phyloP scores from a whole-genome alignment of 2,329 filamentous ascomycete species.

The Nakataea oryzae region DNA sequence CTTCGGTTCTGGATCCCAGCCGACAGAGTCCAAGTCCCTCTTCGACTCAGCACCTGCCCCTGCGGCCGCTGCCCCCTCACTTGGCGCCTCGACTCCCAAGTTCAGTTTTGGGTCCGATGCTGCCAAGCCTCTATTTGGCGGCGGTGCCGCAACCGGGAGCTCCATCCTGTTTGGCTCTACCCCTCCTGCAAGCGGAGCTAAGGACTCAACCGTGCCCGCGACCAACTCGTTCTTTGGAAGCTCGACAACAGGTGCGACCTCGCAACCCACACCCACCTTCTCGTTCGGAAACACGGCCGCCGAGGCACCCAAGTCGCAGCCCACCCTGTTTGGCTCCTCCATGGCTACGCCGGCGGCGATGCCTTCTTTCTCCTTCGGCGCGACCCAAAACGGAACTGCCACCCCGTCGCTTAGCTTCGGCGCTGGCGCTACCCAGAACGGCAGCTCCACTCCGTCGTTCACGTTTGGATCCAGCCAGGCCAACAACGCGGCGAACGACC shows the following conservation, averaged over 20 bases:
- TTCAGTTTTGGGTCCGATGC: constrained; percentile 8
- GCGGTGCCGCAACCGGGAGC: background rate
- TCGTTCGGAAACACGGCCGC: background rate
- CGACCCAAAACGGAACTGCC: background rate
- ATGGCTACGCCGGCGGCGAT: background rate
- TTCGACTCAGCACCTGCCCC: background rate
- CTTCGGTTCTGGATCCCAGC: background rate
- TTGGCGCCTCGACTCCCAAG: no score
- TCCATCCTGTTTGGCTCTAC: background rate
- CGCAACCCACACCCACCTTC: background rate
- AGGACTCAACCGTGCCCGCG: constrained; percentile 5
- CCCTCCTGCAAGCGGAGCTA: background rate
- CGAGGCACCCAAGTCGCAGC: constrained; percentile 9
- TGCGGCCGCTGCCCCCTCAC: constrained; percentile 5
- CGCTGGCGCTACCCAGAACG: constrained; percentile 11
- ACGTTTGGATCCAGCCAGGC: constrained; percentile 4
- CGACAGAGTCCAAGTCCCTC: background rate
- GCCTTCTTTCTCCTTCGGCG: constrained; percentile 1
- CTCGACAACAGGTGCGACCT: background rate
- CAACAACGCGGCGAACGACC: constrained; percentile 8
- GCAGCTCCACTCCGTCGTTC: constrained; percentile 1
- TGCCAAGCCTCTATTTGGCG: constrained; percentile 21
- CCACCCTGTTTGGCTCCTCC: constrained; percentile 13
- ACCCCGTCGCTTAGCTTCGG: constrained; percentile 1
- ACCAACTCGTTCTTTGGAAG: constrained; percentile 19